Evolutionary conservation across 192 early-diverging fungal species (phyloP), one percentile per base, ranked within the genome.

Genomic region (Coemansia sp.): DNA sequence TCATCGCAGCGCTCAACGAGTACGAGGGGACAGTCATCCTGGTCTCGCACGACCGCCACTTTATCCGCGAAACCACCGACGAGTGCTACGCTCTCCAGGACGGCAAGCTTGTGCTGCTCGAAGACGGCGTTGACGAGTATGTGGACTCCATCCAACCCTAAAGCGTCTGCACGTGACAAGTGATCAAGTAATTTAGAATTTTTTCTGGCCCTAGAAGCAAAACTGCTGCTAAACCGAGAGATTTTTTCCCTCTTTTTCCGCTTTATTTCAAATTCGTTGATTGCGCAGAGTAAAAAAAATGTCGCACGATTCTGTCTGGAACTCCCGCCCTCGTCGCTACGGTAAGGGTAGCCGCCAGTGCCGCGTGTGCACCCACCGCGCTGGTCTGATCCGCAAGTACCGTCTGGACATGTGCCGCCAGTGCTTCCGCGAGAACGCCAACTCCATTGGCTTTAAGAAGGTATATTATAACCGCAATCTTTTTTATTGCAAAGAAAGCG

Each of bases 361-460:
- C 86, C 93, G 97, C 71, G 93, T 97, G 71, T 97, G 94, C 83
- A 84, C 92, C 67, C 94, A 99, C 90, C 93, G 87, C 73, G 97
- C 97, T 64, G 97, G 97, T 89, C 90, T 99, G 77, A 97, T 99
- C 82, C 93, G 97, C 87, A 99, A 99, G 88, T 99, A 99, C 85
- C 85, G 86, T 58, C 83, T 99, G 54, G 89, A 97, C 87, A 83
- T 99, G 68, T 99, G 97, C 88, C 92, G 97, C 88, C 97, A 99
- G 82, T 97, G 94, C 88, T 99, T 99, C 93, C 93, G 97, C 82
- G 93, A 99, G 82, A 89, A 99, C 81, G 80, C 93, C 79, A 85
- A 81, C 62, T 94, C 94, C 79, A 99, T 99, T 83, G 97, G 97
- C 64, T 99, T 99, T 88, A 80, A 87, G 80, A 99, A 99, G 92